These are phyloP conservation scores for Umbilicus rupestris DNA, from an alignment of 164 flowering plant species.

Conservation along the genomic window DNA sequence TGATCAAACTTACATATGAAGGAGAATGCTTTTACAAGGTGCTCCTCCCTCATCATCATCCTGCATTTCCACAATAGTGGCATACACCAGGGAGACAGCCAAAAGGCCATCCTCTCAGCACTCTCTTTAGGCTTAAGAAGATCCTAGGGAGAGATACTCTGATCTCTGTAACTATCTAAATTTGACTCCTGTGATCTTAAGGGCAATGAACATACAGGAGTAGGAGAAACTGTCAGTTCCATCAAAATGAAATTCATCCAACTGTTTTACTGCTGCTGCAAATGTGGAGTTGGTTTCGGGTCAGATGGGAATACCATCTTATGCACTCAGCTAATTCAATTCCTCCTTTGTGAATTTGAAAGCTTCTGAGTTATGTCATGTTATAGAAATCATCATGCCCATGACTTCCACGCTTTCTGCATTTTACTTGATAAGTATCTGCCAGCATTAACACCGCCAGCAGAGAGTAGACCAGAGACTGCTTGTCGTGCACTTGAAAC, in stretches of 20 bases:
- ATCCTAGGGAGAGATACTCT: no score
- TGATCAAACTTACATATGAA: constrained; percentile 1
- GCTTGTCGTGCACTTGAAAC: constrained; percentile 88
- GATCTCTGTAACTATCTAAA: no score
- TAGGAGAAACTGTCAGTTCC: no score
- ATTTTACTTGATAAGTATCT: constrained; percentile 60
- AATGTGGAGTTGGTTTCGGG: not conserved
- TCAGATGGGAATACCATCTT: not conserved
- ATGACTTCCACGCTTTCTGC: constrained; percentile 72
- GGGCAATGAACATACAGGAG: no score
- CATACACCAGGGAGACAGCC: not conserved
- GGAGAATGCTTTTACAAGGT: not conserved
- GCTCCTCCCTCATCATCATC: not conserved
- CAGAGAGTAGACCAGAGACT: constrained; percentile 64
- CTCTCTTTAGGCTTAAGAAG: not conserved
- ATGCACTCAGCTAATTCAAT: not conserved
- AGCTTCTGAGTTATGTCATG: not conserved
- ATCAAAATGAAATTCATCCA: no score
- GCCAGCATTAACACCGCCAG: constrained; percentile 54
- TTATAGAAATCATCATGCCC: constrained; percentile 19
- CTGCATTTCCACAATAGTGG: not conserved
- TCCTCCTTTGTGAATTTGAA: no score
- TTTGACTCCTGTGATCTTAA: no score
- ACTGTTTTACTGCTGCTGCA: not conserved
- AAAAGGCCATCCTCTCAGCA: not conserved